Base-by-base conservation (phyloP, 306 rosid species). In the Cucurbita moschata region DNA sequence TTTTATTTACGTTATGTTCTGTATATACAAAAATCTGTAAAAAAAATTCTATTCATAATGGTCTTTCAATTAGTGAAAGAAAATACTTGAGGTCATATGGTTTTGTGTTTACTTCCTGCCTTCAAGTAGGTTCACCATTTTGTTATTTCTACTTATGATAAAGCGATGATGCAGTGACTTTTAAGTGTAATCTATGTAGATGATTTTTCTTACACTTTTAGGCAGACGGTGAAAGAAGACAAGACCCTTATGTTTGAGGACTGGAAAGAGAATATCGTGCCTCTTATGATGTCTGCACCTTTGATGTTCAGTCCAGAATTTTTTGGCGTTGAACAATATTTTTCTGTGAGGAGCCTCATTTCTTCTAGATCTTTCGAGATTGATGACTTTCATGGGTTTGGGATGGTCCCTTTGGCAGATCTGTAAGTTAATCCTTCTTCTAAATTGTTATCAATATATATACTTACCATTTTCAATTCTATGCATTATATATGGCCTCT, bases 361-460 rank as follows among this genome's bases (percentile, higher is more conserved):
- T 81, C 89, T 62, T 93, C 96, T 3, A 84, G 98, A 35, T 79
- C 90, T 50, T 93, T 93, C 21, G 79, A 82, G 84, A 81, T 93
- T 72, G 97, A 90, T 65, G 88, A 80, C 43, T 86, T 77, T 85
- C 98, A 90, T 64, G 97, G 97, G 74, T 84, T 49, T 64, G 98
- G 98, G 75, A 90, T 93, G 98, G 98, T 93, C 64, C 98, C 97
- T 55, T 71, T 90, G 81, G 97, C 98, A 44, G 97, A 93, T 66
- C 79, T 93, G 98, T 93, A 86, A 81, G 98, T 82, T 77, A 79
- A 42, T 49, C 75, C 61, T 73, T 53, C 66, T 54, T 58, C 57
- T 23, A 26, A 43, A 12, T 44, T 67, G 72, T 67, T 46, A 67
- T 21, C 6, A 15, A 11, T 67, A n/a, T n/a, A 64, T 18, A 42